Conservation (phyloP, 1,284 basidiomycete genomes). For the Ceratorhiza oryzae-sativae region DNA sequence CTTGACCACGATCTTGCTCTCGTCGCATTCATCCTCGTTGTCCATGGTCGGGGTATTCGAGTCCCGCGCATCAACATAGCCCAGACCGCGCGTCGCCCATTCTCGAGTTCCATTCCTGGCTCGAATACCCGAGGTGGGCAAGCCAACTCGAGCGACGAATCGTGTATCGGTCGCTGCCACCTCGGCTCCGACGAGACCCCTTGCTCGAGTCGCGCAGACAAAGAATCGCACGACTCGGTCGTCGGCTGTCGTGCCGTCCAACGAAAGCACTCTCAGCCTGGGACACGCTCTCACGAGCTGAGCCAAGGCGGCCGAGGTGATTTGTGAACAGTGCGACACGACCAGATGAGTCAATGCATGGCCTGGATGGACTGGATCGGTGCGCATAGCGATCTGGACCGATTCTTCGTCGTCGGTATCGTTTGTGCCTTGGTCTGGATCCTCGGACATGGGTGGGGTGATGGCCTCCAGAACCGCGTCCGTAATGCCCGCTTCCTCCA, state of each 20-base stretch:
- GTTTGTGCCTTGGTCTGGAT: background rate
- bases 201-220: slow-evolving; percentile 60
- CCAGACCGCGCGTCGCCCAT: slow-evolving; percentile 63
- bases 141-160: slow-evolving; percentile 64
- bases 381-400: slow-evolving; percentile 13
- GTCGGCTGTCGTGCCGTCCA: slow-evolving; percentile 79
- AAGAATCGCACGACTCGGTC: slow-evolving; percentile 72
- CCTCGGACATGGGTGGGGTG: slow-evolving; percentile 56
- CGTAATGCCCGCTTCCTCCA: slow-evolving; percentile 80
- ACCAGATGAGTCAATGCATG: slow-evolving; percentile 74
- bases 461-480: slow-evolving; percentile 73
- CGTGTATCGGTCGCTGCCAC: slow-evolving; percentile 75
- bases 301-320: slow-evolving; percentile 70
- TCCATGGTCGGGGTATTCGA: slow-evolving; percentile 48
- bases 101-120: slow-evolving; percentile 75
- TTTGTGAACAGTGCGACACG: slow-evolving; percentile 66
- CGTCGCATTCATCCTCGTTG: slow-evolving; percentile 77
- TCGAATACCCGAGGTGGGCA: slow-evolving; percentile 57
- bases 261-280: slow-evolving; percentile 70
- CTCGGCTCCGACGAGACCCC: slow-evolving; percentile 56
- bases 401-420: background rate
- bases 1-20: slow-evolving; percentile 75
- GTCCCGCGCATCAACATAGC: slow-evolving; percentile 71
- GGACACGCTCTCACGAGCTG: slow-evolving; percentile 70
- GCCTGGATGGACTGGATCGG: slow-evolving; percentile 56